phyloP scores from a whole-genome alignment of 192 early-diverging fungal species.

The Globomyces pollinis-pini region DNA sequence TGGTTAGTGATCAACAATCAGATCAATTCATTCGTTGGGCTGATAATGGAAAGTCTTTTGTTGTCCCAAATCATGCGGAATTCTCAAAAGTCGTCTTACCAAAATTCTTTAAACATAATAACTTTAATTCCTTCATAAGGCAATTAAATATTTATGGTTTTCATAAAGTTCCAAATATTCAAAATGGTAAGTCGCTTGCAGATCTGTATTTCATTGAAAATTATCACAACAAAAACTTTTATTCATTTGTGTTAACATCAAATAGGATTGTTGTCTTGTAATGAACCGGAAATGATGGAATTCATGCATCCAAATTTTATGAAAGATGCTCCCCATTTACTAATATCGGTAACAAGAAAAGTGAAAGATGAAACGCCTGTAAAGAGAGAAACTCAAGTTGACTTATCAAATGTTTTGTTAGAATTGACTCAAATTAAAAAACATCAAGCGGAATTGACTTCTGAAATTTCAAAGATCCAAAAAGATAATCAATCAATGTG shows the following conservation, averaged over 20 bases:
- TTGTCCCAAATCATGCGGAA: constrained; percentile 51
- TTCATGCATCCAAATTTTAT: constrained; percentile 89
- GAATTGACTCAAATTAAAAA: constrained; percentile 85
- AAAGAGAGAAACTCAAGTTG: no score
- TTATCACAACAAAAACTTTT: constrained; percentile 6
- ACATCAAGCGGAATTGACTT: constrained; percentile 81
- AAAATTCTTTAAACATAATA: constrained; percentile 57
- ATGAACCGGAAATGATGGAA: constrained; percentile 83
- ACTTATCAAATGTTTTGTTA: constrained; percentile 34
- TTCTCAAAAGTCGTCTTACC: constrained; percentile 49
- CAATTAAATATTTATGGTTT: constrained; percentile 81
- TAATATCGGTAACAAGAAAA: constrained; percentile 82
- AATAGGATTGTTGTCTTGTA: constrained; percentile 40
- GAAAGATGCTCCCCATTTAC: constrained; percentile 78
- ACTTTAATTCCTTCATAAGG: constrained; percentile 51
- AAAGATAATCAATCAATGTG: constrained; percentile 83
- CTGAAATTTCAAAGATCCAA: constrained; percentile 80
- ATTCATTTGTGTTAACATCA: constrained; percentile 1
- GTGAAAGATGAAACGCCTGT: constrained; percentile 43
- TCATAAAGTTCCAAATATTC: constrained; percentile 91
- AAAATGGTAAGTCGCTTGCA: constrained; percentile 70
- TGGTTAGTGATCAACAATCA: constrained; percentile 81
- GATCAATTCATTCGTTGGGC: constrained; percentile 88
- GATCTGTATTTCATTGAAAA: no score
- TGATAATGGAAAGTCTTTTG: constrained; percentile 77